Evolutionary conservation across 257 asterid genomes (phyloP), one percentile per base, ranked within the genome.

Genomic region (Verbascum thapsus): DNA sequence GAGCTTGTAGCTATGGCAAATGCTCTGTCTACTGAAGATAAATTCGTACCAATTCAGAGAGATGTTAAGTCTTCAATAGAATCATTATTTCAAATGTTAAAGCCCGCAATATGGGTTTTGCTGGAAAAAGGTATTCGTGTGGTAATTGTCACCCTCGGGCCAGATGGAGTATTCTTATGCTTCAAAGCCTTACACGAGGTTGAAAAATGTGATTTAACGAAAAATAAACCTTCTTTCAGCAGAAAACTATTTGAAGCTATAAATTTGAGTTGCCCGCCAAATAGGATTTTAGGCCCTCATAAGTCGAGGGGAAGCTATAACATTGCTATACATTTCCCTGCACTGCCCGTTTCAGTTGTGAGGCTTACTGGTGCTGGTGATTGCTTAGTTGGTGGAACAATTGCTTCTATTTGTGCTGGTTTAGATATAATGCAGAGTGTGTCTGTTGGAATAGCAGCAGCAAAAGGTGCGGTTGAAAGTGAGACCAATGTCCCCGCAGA

Each of bases 1-100:
- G 99, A 92, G 80, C 94, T 92, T 20, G 71, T 92, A 56, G 88
- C 96, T 53, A 92, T 92, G 99, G 99, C 96, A 79, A 89, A 87
- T 69, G 84, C 91, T 9, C 63, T 92, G 2, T 81, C 91, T 26
- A 42, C 70, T 1, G 57, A 45, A 44, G 82, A 82, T 48, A 64
- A 66, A 61, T 87, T 83, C 63, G 45, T 48, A 8, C 90, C 84
- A 44, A 53, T 82, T 20, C 67, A 60, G 76, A 78, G 68, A 61
- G 79, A 76, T 43, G 17, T 22, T 16, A 72, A 70, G 37, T 48
- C 49, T 40, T 74, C 94, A 16, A 65, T 44, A 0, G 82, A 75
- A 48, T 68, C 77, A 23, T 64, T 92, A 61, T 92, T 89, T 66
- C 84, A 65, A 74, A 67, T n/a, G 74, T 88, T 89, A 57, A 92